These are phyloP conservation scores for Wilcoxina mikolae DNA, from an alignment of 495 filamentous ascomycete genomes.

Conservation along the genomic window DNA sequence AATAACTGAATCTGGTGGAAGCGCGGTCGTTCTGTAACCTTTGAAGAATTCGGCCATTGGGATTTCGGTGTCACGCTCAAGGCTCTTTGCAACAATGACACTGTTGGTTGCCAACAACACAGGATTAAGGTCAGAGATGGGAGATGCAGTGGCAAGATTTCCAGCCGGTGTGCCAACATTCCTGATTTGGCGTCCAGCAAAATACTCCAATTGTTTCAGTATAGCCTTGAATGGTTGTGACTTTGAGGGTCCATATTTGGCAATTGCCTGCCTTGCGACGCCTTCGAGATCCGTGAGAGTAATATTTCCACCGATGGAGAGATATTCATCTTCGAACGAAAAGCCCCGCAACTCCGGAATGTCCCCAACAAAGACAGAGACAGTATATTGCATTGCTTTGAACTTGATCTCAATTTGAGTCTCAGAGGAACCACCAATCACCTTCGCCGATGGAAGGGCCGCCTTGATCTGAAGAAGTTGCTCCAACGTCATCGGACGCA, in stretches of 20 bases:
- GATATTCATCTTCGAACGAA: constrained; percentile 57
- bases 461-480: constrained; percentile 85
- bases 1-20: constrained; percentile 71
- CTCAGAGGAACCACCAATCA: constrained; percentile 91
- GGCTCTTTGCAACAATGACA: constrained; percentile 59
- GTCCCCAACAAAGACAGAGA: constrained; percentile 85
- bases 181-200: constrained; percentile 87
- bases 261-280: constrained; percentile 59
- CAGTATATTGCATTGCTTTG: constrained; percentile 79
- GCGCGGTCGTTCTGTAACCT: constrained; percentile 72
- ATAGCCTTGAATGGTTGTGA: constrained; percentile 63
- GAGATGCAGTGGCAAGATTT: constrained; percentile 86
- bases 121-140: constrained; percentile 92
- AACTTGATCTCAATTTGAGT: constrained; percentile 98
- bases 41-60: constrained; percentile 90
- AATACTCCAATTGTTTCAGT: constrained; percentile 72
- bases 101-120: constrained; percentile 82
- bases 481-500: constrained; percentile 68
- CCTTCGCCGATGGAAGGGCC: constrained; percentile 70
- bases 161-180: constrained; percentile 95
- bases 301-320: constrained; percentile 86
- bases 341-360: constrained; percentile 76
- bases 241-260: constrained; percentile 55
- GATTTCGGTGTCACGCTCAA: constrained; percentile 53
- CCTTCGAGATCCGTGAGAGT: constrained; percentile 69